phyloP scores from a whole-genome alignment of 257 asterid species.

The Buddleja alternifolia region DNA sequence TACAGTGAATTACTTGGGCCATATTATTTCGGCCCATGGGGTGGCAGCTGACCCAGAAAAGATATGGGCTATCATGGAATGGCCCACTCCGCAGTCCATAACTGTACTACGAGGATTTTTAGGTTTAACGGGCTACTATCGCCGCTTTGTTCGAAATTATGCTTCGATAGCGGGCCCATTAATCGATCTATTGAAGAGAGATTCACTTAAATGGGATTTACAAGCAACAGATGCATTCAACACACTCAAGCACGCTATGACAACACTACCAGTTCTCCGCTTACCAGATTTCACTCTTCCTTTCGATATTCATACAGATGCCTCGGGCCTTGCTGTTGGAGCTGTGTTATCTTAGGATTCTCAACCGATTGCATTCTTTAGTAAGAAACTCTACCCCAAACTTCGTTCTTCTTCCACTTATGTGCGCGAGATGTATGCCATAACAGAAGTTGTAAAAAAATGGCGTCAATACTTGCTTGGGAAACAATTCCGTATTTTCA shows the following conservation, averaged over 20 bases:
- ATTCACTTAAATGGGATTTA: not conserved
- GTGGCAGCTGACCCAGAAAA: not conserved
- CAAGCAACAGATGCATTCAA: not conserved
- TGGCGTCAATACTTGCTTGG: slow-evolving; percentile 18
- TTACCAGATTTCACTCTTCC: not conserved
- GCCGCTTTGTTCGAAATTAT: no score
- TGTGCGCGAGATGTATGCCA: no score
- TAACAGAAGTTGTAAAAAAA: not conserved
- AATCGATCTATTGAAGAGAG: not conserved
- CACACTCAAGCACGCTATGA: not conserved
- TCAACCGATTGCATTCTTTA: slow-evolving; percentile 10
- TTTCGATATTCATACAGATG: not conserved
- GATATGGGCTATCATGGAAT: not conserved
- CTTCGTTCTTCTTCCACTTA: not conserved
- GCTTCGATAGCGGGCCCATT: no score
- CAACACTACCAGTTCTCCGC: not conserved
- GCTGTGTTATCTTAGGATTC: not conserved
- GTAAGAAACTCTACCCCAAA: not conserved
- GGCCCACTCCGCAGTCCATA: not conserved
- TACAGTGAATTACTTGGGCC: not conserved
- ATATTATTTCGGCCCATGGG: not conserved
- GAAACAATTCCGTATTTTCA: not conserved
- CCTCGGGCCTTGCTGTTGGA: slow-evolving; percentile 1
- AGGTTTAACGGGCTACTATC: slow-evolving; percentile 11
- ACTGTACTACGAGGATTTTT: slow-evolving; percentile 2